A percentile compares a stretch with the other conserved stretches of the same genome.
phyloP scores from a whole-genome alignment of 2,329 filamentous ascomycete species.

The Fusarium poae region DNA sequence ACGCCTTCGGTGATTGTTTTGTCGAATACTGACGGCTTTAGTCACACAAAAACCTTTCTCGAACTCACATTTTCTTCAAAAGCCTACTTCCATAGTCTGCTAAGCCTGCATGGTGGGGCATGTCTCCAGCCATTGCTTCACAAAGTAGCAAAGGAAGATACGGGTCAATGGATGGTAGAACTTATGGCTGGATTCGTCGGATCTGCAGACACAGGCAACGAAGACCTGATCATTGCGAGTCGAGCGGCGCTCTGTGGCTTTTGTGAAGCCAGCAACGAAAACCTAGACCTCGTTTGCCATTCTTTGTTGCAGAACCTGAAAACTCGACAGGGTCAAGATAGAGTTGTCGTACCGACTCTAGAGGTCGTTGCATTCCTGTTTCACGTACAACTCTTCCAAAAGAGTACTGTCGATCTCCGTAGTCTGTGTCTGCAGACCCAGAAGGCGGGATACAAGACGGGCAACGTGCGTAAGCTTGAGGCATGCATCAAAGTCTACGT shows the following conservation, averaged over 20 bases:
- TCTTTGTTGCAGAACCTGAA: conserved; percentile 68
- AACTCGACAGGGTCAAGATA: conserved; percentile 70
- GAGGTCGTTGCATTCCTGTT: conserved; percentile 84
- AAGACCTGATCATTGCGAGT: conserved; percentile 78
- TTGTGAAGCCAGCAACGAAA: conserved; percentile 58
- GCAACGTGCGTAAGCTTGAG: conserved; percentile 84
- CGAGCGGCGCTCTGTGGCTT: conserved; percentile 73
- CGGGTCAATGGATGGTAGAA: conserved; percentile 60
- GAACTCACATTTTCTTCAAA: conserved; percentile 68
- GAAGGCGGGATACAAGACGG: conserved; percentile 84
- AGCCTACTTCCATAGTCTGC: conserved; percentile 68
- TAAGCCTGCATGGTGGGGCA: conserved; percentile 59
- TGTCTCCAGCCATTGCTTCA: conserved; percentile 56
- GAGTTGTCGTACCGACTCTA: conserved; percentile 79
- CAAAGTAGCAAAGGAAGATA: conserved; percentile 51
- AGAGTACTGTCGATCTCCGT: conserved; percentile 60
- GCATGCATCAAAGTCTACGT: conserved; percentile 85
- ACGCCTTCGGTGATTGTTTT: background rate
- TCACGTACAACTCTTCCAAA: conserved; percentile 67
- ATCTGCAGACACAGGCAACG: conserved; percentile 82
- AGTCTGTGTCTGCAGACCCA: conserved; percentile 78
- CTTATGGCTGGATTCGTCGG: conserved; percentile 77
- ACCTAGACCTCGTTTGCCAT: conserved; percentile 61
- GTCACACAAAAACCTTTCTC: conserved; percentile 54
- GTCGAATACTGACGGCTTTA: conserved; percentile 48